Conservation (phyloP, 2,329 filamentous ascomycete species). For the Ophiostoma pallidulum region DNA sequence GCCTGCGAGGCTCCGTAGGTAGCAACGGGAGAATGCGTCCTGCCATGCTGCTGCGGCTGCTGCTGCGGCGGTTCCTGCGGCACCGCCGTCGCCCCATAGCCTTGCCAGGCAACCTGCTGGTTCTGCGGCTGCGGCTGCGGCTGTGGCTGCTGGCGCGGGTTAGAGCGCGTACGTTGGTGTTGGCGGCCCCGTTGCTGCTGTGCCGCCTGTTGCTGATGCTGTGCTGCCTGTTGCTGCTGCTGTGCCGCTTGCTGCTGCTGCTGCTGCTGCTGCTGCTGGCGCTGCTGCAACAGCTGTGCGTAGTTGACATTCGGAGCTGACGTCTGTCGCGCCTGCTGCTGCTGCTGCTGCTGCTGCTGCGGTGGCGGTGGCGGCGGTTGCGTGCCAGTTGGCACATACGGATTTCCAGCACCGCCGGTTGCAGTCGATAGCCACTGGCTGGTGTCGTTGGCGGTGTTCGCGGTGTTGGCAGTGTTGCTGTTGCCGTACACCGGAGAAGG, state of each 20-base stretch:
- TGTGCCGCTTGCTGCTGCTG: conserved; percentile 1
- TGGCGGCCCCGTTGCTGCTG: neutral
- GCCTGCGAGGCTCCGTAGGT: neutral
- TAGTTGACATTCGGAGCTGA: neutral
- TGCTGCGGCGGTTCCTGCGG: conserved; percentile 15
- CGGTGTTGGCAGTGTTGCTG: neutral
- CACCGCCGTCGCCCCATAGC: conserved; percentile 13
- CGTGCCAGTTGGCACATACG: neutral
- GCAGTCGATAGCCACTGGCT: conserved; percentile 1
- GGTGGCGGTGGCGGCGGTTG: neutral
- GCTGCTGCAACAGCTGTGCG: neutral
- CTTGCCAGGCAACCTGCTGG: conserved; percentile 10
- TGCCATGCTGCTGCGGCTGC: neutral
- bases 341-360: neutral
- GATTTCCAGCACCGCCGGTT: neutral
- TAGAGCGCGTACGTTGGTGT: neutral
- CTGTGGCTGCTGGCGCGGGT: conserved; percentile 4
- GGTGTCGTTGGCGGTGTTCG: neutral
- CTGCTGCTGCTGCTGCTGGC: neutral
- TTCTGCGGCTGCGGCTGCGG: conserved; percentile 7
- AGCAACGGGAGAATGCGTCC: neutral
- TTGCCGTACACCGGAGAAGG: conserved; percentile 6
- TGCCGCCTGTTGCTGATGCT: neutral
- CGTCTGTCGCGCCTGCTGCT: neutral
- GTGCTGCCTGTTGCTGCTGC: neutral